A percentile compares a stretch with the other conserved stretches of the same genome.
phyloP scores from a whole-genome alignment of 2,329 filamentous ascomycete genomes.

The Knoxdaviesia capensis region DNA sequence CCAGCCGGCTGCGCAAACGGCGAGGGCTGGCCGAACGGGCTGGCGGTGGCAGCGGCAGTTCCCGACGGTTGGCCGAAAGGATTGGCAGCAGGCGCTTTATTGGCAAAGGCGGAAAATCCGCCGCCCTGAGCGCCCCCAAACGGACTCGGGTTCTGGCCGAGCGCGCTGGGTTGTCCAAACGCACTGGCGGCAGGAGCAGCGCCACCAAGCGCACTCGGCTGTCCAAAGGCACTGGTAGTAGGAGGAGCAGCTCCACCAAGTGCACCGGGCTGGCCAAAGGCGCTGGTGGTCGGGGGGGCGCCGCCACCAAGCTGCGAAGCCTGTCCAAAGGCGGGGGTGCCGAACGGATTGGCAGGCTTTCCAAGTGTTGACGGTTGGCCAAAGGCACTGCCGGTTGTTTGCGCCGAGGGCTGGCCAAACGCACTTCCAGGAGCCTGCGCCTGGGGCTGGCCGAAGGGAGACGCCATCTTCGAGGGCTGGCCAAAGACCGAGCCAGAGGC shows the following conservation, averaged over 20 bases:
- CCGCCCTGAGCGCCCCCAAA: conserved; percentile 10
- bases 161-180: background rate
- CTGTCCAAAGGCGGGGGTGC: conserved; percentile 10
- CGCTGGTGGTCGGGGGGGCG: background rate
- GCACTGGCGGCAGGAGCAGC: no score
- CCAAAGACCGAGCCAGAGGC: conserved; percentile 6
- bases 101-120: conserved; percentile 1
- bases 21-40: conserved; percentile 16
- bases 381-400: conserved; percentile 11
- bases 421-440: conserved; percentile 11
- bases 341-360: conserved; percentile 9
- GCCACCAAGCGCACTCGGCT: background rate
- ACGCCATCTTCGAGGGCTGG: conserved; percentile 5
- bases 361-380: conserved; percentile 17
- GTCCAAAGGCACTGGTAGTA: no score
- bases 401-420: conserved; percentile 11
- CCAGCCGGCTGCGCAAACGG: conserved; percentile 10
- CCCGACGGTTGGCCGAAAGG: conserved; percentile 9
- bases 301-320: conserved; percentile 3
- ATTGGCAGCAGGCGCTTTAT: conserved; percentile 3
- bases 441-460: background rate
- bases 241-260: background rate
- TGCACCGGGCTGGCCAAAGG: conserved; percentile 3
- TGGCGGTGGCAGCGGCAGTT: background rate
- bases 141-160: conserved; percentile 17